Base-by-base conservation (phyloP, 78 protist species). In the Chrysochromulina tobinii region DNA sequence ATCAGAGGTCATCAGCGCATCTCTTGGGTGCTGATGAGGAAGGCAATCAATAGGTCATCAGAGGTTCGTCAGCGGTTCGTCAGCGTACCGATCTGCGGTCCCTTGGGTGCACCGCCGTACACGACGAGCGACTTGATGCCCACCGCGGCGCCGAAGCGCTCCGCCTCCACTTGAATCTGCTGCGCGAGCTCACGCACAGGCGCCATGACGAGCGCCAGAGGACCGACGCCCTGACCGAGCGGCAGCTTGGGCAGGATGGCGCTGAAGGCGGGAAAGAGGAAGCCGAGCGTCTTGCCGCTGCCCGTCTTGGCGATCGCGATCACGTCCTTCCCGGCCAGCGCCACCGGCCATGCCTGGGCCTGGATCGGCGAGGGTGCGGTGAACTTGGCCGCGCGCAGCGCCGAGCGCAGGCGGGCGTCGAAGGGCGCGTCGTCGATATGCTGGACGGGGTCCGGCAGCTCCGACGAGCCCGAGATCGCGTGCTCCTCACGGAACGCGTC, bases 261-360 rank as follows among this genome's bases (percentile, higher is more conserved):
- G 51, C 1, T 21, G 93, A 23, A 51, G 94, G 59, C 14, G 91
- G 99, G 99, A 25, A 99, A 93, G 27, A 95, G 66, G 93, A 96
- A 99, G 27, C 98, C 93, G 25, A 99, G 95, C 18, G 99, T 99
- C 95, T 99, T 99, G 54, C 99, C 99, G 8, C 97, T 94, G 77
- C 99, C 99, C 2, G 99, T 99, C 88, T 93, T 95, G 3, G 99
- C 98, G 7, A 97, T 61, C 55, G 97, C 98, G 64, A 98, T 91
- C 77, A 97, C 48, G 94, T 98, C 98, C 18, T 4, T 17, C 54
- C 98, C 98, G 2, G 85, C 15, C 59, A 99, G 72, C 8, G 96
- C 95, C 27, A 95, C 90, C 18, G 99, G 99, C 99, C 99, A 98
- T 23, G 96, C 94, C 88, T 95, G 97, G 1, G 97, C 77, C 95